Base-by-base conservation (phyloP, 2,329 filamentous ascomycete species). In the Ascomycota sp. region DNA sequence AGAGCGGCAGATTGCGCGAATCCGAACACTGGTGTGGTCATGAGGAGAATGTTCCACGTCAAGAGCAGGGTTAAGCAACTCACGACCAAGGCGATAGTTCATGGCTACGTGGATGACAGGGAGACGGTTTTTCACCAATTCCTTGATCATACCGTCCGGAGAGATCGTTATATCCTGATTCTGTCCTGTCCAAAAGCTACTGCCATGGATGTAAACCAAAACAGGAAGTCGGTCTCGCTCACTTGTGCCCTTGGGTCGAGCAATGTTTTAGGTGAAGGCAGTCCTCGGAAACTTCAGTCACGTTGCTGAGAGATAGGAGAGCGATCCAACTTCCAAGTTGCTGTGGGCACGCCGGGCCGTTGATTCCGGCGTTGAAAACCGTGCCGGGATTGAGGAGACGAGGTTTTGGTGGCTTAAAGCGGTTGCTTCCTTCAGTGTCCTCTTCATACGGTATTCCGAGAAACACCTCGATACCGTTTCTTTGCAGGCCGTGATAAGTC, bases 261-360 rank as follows among this genome's bases (percentile, higher is more conserved):
- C 48, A 8, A 54, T 39, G 23, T 53, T 53, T 49, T 7, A 55
- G 36, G 28, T 49, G 50, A 11, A 53, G 30, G 27, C 51, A 52
- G 27, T 52, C 43, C 33, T 53, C 50, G 1, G 51, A 56, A 21
- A 55, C 39, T 3, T 47, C 35, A 4, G 52, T 56, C 8, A 56
- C 46, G 19, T 52, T 52, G 3, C 42, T 47, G 19, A 55, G 37
- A 0, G 46, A 44, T 5, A 53, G 35, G 5, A 48, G 48, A 4
- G 40, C 33, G 4, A 40, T 24, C 24, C 42, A 46, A 4, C 32
- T 35, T 4, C 46, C 51, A 0, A 55, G 32, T 5, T 39, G 33
- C 39, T 63, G 59, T 3, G 59, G 59, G 33, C 60, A 64, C 1
- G 56, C 52, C 4, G 52, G 47, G 1, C 59, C 59, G 22, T 51